Conservation (phyloP, 306 rosid species). For the Prunus salicina region DNA sequence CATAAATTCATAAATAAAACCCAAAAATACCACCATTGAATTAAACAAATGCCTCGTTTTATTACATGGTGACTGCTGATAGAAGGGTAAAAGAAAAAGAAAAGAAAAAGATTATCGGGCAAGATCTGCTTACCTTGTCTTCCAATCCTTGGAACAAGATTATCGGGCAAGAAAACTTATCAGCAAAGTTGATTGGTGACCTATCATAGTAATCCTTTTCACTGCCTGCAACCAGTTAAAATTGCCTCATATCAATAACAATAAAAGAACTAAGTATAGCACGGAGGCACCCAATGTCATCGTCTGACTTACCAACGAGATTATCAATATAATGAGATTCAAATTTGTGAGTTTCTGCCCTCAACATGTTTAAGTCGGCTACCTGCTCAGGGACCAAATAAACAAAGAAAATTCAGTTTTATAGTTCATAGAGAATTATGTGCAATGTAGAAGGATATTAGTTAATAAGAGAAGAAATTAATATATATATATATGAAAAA, state of each 20-base stretch:
- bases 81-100: background rate
- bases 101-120: background rate
- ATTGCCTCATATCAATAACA: slow-evolving; percentile 10
- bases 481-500: background rate
- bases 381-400: slow-evolving; percentile 48
- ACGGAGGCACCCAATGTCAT: slow-evolving; percentile 2
- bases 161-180: slow-evolving; percentile 81
- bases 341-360: slow-evolving; percentile 80
- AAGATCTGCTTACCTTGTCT: slow-evolving; percentile 63
- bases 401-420: background rate
- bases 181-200: slow-evolving; percentile 78
- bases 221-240: slow-evolving; percentile 53
- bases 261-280: background rate
- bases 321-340: slow-evolving; percentile 76
- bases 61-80: background rate
- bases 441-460: background rate
- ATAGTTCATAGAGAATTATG: background rate
- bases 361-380: slow-evolving; percentile 69
- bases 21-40: background rate
- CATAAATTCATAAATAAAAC: background rate
- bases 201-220: slow-evolving; percentile 60
- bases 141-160: slow-evolving; percentile 93
- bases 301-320: slow-evolving; percentile 66
- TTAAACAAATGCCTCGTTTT: background rate
- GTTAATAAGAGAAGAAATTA: background rate